Evolutionary conservation across 495 filamentous ascomycete genomes (phyloP).

Genomic region (Neurospora sp.): DNA sequence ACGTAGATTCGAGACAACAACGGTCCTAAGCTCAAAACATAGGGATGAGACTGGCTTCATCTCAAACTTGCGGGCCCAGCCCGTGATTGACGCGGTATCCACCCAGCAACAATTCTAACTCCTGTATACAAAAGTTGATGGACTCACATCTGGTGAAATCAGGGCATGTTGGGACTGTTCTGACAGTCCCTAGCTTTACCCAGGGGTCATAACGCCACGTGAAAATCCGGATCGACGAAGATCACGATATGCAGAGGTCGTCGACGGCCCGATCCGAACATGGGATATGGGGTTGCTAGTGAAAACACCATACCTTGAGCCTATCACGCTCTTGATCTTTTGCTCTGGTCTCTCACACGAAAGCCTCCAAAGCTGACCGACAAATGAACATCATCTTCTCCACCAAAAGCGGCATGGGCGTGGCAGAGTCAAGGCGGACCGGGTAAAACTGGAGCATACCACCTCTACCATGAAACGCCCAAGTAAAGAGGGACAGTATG

Average conservation of each 20-base stretch:
- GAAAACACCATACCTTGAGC: background rate
- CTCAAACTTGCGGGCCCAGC: background rate
- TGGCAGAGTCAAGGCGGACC: background rate
- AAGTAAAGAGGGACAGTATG: background rate
- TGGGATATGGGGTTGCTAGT: background rate
- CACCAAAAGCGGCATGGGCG: background rate
- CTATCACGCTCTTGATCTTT: background rate
- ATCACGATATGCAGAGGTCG: background rate
- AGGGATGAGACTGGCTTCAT: too few relatives aligned
- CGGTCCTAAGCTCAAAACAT: too few relatives aligned
- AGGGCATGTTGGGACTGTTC: background rate
- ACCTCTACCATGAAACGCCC: background rate
- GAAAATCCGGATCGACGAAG: background rate
- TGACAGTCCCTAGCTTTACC: background rate
- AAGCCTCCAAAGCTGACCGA: background rate
- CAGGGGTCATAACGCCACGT: background rate
- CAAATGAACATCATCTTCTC: background rate
- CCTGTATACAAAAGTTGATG: background rate
- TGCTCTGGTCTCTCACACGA: background rate
- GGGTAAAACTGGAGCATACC: background rate
- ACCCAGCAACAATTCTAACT: background rate
- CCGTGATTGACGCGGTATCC: background rate
- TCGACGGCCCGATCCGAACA: background rate
- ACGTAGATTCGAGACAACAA: too few relatives aligned
- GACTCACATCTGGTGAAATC: background rate